Conservation (phyloP, 768 basidiomycete species). For the Mycena polygramma region DNA sequence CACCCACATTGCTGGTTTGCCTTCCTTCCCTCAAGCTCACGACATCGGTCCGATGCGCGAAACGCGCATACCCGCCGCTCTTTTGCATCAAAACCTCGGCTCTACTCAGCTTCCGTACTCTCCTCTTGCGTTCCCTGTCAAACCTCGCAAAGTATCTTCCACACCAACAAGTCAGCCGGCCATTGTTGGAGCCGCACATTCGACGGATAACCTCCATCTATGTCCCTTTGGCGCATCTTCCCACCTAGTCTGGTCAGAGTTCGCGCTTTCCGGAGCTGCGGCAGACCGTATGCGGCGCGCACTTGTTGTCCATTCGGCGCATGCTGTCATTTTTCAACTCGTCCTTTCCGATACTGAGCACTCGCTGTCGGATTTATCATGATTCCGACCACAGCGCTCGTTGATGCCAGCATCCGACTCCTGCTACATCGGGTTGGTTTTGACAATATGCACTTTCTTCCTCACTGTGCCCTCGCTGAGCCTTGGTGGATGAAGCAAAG, state of each 20-base stretch:
- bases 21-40: too few relatives aligned
- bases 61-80: too few relatives aligned
- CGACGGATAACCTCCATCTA: not conserved
- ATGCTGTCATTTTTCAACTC: not conserved
- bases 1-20: too few relatives aligned
- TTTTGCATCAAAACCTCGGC: too few relatives aligned
- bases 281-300: not conserved
- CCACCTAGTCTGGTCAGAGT: not conserved
- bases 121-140: too few relatives aligned
- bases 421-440: not conserved
- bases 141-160: too few relatives aligned
- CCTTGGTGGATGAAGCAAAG: not conserved
- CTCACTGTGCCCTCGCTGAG: not conserved
- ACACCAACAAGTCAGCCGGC: too few relatives aligned
- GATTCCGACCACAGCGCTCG: not conserved
- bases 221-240: not conserved
- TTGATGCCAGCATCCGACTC: not conserved
- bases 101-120: too few relatives aligned
- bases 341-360: not conserved
- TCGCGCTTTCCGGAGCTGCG: not conserved
- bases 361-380: not conserved
- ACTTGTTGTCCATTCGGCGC: not conserved
- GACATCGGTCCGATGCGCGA: too few relatives aligned
- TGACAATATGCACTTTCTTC: not conserved
- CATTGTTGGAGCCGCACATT: not conserved